These are phyloP conservation scores for Ceratobasidium sp. DNA, from an alignment of 1,284 basidiomycete species.

Conservation along the genomic window DNA sequence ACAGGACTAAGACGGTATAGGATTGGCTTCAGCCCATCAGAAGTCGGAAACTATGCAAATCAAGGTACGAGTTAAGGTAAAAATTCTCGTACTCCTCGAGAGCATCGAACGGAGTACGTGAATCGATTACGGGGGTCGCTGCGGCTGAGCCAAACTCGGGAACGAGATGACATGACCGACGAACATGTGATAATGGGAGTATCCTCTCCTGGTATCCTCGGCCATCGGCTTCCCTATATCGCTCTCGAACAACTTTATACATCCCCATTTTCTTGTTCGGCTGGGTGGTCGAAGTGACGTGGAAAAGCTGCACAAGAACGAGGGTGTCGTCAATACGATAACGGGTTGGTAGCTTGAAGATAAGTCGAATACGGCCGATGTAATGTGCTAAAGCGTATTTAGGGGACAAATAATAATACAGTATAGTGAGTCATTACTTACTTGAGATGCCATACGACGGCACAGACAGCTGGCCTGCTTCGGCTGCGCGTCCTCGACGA, in stretches of 20 bases:
- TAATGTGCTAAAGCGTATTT: not conserved
- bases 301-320: not conserved
- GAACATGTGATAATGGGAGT: not conserved
- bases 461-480: not conserved
- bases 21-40: not conserved
- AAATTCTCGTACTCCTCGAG: not conserved
- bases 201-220: not conserved
- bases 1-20: no score
- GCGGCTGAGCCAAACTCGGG: not conserved
- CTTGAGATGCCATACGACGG: not conserved
- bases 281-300: not conserved
- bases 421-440: not conserved
- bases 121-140: not conserved
- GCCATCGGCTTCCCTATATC: not conserved
- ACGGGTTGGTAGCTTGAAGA: slow-evolving; percentile 1
- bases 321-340: not conserved
- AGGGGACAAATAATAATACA: not conserved
- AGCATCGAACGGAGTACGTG: not conserved
- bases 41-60: not conserved
- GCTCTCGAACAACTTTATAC: slow-evolving; percentile 1
- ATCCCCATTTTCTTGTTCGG: slow-evolving; percentile 10
- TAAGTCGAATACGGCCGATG: slow-evolving; percentile 4
- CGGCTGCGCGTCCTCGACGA: not conserved
- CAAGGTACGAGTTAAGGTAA: not conserved
- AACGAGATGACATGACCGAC: not conserved